Conservation (phyloP, 2,329 filamentous ascomycete species). For the Ascochyta viciae-villosae region DNA sequence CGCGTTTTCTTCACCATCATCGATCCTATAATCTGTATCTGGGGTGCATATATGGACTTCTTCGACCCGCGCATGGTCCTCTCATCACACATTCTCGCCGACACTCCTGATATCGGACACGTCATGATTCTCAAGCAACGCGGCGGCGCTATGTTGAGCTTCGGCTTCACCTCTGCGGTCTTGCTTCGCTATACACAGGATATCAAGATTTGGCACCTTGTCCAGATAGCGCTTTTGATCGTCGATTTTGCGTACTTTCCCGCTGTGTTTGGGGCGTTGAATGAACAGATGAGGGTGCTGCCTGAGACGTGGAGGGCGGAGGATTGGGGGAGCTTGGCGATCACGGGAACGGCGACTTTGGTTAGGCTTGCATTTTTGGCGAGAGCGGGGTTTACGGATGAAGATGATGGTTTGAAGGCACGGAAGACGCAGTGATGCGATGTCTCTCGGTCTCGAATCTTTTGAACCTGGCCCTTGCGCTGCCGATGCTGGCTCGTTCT, state of each 20-base stretch:
- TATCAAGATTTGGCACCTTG: conserved; percentile 31
- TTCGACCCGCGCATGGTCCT: conserved; percentile 31
- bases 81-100: conserved; percentile 26
- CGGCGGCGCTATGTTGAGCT: conserved; percentile 37
- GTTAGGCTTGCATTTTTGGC: conserved; percentile 30
- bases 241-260: conserved; percentile 34
- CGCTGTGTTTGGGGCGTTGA: conserved; percentile 23
- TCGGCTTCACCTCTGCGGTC: conserved; percentile 35
- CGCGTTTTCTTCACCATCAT: conserved; percentile 38
- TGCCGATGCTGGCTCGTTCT: no score
- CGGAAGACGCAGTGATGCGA: neutral
- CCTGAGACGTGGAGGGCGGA: conserved; percentile 27
- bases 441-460: no score
- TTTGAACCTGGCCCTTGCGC: no score
- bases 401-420: neutral
- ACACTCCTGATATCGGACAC: conserved; percentile 29
- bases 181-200: conserved; percentile 35
- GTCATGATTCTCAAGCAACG: conserved; percentile 37
- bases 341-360: conserved; percentile 32
- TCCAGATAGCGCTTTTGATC: conserved; percentile 28
- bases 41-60: conserved; percentile 40
- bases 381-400: conserved; percentile 25
- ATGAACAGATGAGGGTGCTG: conserved; percentile 22
- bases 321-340: conserved; percentile 45
- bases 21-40: conserved; percentile 36